These are phyloP conservation scores for Suillus subalutaceus DNA, from an alignment of 768 basidiomycete species.

Conservation along the genomic window DNA sequence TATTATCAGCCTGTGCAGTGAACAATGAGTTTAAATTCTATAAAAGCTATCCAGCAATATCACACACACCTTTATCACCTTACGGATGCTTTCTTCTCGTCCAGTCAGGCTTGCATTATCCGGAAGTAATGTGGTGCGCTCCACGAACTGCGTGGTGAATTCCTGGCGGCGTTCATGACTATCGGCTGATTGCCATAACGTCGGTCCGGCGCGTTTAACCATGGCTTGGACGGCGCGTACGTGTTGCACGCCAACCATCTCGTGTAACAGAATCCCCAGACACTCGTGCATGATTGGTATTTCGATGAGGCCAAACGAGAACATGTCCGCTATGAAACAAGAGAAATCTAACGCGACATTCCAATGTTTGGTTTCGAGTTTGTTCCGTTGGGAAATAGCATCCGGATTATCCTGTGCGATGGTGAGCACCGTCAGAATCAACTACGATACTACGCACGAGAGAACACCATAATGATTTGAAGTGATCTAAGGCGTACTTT, in stretches of 20 bases:
- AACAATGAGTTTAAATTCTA: background rate
- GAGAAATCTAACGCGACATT: constrained; percentile 24
- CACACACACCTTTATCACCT: background rate
- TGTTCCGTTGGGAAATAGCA: constrained; percentile 18
- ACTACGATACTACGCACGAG: constrained; percentile 21
- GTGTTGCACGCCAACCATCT: constrained; percentile 31
- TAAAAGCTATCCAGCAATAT: background rate
- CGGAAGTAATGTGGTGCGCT: constrained; percentile 7
- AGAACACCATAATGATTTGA: constrained; percentile 28
- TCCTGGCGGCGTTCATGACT: constrained; percentile 6
- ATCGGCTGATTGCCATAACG: constrained; percentile 25
- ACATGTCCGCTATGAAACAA: constrained; percentile 34
- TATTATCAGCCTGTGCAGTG: constrained; percentile 2
- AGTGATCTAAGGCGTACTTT: constrained; percentile 26
- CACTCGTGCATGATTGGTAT: constrained; percentile 22
- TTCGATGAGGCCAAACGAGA: constrained; percentile 21
- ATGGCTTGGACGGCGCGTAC: constrained; percentile 27
- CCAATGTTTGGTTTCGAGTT: constrained; percentile 22
- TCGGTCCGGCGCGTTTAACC: constrained; percentile 23
- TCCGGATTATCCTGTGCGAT: constrained; percentile 18
- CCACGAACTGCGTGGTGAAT: constrained; percentile 11
- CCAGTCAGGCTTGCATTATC: constrained; percentile 8
- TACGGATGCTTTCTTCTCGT: constrained; percentile 4
- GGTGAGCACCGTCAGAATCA: constrained; percentile 6
- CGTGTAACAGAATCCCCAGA: constrained; percentile 23